phyloP scores from a whole-genome alignment of 176 grass and related monocot species.

The Triticum urartu region DNA sequence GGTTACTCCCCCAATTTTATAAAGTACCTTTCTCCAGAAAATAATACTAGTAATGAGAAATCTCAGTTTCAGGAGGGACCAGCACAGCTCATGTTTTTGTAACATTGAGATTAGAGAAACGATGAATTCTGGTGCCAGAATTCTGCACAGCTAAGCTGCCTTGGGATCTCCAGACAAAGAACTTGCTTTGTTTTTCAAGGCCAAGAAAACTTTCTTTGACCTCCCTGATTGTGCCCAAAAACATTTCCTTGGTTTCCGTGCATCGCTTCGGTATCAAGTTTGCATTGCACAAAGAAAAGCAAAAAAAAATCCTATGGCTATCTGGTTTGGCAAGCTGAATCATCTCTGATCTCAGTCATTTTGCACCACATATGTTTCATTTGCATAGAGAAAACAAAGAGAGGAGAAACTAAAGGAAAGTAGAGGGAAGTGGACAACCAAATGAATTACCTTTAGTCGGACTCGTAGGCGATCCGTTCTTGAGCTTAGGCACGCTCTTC shows the following conservation, averaged over 20 bases:
- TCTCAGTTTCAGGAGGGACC: slow-evolving; percentile 1
- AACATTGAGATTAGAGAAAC: not conserved
- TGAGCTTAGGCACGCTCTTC: slow-evolving; percentile 46
- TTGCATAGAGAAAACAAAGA: not conserved
- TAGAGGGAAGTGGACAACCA: slow-evolving; percentile 7
- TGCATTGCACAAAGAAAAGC: not conserved
- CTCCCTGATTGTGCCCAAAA: slow-evolving; percentile 14
- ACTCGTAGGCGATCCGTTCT: slow-evolving; percentile 40
- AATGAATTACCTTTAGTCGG: slow-evolving; percentile 33
- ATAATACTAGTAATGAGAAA: not conserved
- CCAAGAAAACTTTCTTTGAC: not conserved
- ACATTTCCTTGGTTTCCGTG: not conserved
- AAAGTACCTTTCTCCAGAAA: not conserved
- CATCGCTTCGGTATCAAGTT: not conserved
- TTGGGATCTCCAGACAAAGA: not conserved
- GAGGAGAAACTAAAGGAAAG: not conserved
- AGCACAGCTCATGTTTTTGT: not conserved
- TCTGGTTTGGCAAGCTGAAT: not conserved
- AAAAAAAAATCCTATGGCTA: not conserved
- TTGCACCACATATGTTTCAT: not conserved
- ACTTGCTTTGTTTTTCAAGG: not conserved
- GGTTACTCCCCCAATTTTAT: too few species aligned
- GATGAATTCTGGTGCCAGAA: not conserved
- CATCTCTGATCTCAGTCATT: not conserved
- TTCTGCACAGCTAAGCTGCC: not conserved